These are phyloP conservation scores for Kernera saxatilis DNA, from an alignment of 345 rosid species.

Conservation along the genomic window DNA sequence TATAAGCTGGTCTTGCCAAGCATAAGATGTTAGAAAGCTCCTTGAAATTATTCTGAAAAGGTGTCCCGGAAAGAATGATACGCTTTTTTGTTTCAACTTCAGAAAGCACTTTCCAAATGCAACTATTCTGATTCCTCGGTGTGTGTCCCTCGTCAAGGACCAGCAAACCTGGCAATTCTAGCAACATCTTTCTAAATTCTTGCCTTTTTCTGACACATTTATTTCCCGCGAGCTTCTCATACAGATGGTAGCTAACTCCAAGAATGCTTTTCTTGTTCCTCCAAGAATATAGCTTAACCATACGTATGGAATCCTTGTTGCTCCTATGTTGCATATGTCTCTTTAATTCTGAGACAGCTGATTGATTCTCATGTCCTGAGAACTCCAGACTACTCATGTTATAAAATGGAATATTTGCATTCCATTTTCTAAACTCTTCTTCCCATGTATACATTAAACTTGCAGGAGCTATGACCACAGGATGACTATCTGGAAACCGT, in stretches of 20 bases:
- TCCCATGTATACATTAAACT: constrained; percentile 69
- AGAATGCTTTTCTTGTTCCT: constrained; percentile 44
- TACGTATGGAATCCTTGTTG: constrained; percentile 22
- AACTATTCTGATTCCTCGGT: constrained; percentile 50
- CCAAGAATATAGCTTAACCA: constrained; percentile 65
- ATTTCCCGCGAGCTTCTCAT: constrained; percentile 39
- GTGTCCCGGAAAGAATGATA: constrained; percentile 77
- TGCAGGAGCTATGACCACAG: constrained; percentile 68
- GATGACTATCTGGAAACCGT: constrained; percentile 48
- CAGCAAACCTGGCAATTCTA: constrained; percentile 47
- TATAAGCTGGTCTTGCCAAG: constrained; percentile 47
- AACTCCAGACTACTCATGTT: constrained; percentile 42
- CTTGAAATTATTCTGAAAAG: constrained; percentile 70
- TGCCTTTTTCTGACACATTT: background rate
- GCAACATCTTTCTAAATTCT: constrained; percentile 31
- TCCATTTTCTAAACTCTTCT: constrained; percentile 69
- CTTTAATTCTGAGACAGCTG: constrained; percentile 24
- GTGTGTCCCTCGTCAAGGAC: constrained; percentile 86
- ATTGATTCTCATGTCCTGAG: constrained; percentile 40
- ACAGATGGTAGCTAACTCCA: constrained; percentile 57
- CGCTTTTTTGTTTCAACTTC: constrained; percentile 48
- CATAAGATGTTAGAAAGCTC: constrained; percentile 58
- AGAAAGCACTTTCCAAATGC: constrained; percentile 56
- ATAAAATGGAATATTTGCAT: constrained; percentile 46
- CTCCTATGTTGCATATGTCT: background rate